phyloP scores from a whole-genome alignment of 768 basidiomycete species.

The Macrolepiota albuminosa region DNA sequence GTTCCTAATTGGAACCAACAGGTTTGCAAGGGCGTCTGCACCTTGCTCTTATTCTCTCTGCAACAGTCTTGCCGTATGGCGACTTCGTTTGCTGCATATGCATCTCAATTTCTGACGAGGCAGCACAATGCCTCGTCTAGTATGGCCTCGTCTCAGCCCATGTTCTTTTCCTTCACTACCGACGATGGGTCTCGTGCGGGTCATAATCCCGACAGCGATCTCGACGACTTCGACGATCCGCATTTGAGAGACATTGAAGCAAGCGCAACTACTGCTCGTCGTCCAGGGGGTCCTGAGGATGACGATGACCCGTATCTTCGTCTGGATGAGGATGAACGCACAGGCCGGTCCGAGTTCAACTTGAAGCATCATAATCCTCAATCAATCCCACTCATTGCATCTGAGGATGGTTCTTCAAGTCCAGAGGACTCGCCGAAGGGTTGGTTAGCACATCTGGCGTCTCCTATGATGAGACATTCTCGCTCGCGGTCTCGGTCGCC shows the following conservation, averaged over 20 bases:
- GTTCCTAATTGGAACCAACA: constrained; percentile 15
- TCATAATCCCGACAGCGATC: constrained; percentile 41
- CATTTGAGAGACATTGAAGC: constrained; percentile 46
- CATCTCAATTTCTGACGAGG: constrained; percentile 73
- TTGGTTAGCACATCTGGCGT: constrained; percentile 76
- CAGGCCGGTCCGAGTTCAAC: constrained; percentile 25
- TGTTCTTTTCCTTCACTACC: constrained; percentile 87
- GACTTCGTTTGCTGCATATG: constrained; percentile 76
- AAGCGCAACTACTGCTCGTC: constrained; percentile 29
- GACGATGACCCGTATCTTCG: constrained; percentile 77
- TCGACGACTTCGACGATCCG: constrained; percentile 76
- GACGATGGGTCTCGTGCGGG: constrained; percentile 59
- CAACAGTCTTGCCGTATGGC: constrained; percentile 34
- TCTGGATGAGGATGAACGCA: constrained; percentile 59
- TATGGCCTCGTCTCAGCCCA: constrained; percentile 65
- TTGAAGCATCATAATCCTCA: constrained; percentile 27
- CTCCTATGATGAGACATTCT: constrained; percentile 46
- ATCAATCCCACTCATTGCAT: constrained; percentile 32
- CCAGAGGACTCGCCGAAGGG: constrained; percentile 40
- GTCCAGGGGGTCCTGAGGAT: constrained; percentile 33
- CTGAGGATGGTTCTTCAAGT: constrained; percentile 27
- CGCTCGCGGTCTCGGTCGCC: constrained; percentile 31
- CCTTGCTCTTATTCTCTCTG: constrained; percentile 9
- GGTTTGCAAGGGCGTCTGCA: constrained; percentile 14
- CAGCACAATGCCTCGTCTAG: constrained; percentile 44